These are phyloP conservation scores for Yamadazyma paraphyllophila DNA, from an alignment of 805 yeast genomes.

Conservation along the genomic window DNA sequence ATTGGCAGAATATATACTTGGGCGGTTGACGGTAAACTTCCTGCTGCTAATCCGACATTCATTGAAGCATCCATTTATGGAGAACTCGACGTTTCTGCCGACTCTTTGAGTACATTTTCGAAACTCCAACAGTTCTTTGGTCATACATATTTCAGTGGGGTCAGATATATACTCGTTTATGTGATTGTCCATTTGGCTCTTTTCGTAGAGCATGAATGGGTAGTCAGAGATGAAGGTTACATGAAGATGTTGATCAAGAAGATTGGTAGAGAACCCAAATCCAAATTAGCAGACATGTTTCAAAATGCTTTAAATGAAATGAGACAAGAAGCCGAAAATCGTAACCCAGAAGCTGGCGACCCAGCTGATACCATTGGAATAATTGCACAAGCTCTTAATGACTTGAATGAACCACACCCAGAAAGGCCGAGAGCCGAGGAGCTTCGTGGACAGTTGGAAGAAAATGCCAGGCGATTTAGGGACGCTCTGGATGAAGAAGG, in stretches of 20 bases:
- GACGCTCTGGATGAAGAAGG: constrained; percentile 6
- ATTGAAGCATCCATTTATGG: constrained; percentile 41
- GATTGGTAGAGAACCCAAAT: constrained; percentile 56
- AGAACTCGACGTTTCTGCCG: constrained; percentile 14
- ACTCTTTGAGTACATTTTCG: constrained; percentile 12
- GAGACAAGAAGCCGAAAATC: constrained; percentile 22
- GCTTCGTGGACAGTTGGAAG: constrained; percentile 15
- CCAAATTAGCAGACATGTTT: constrained; percentile 38
- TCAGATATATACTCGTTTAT: constrained; percentile 38
- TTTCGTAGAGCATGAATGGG: constrained; percentile 67
- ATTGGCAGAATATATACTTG: constrained; percentile 54
- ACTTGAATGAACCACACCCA: constrained; percentile 15
- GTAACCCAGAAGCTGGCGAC: constrained; percentile 23
- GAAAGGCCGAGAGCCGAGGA: background rate
- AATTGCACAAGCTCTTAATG: constrained; percentile 28
- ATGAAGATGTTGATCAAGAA: constrained; percentile 53
- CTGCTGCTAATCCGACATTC: constrained; percentile 28
- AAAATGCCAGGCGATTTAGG: constrained; percentile 9
- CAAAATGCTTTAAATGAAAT: constrained; percentile 27
- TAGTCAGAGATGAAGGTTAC: constrained; percentile 68
- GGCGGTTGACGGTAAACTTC: constrained; percentile 53
- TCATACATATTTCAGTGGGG: constrained; percentile 38
- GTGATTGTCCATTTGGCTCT: constrained; percentile 44
- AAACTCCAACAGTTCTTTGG: constrained; percentile 23
- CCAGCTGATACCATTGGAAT: constrained; percentile 22